These are phyloP conservation scores for Lactarius indigo DNA, from an alignment of 768 basidiomycete genomes.

Conservation along the genomic window DNA sequence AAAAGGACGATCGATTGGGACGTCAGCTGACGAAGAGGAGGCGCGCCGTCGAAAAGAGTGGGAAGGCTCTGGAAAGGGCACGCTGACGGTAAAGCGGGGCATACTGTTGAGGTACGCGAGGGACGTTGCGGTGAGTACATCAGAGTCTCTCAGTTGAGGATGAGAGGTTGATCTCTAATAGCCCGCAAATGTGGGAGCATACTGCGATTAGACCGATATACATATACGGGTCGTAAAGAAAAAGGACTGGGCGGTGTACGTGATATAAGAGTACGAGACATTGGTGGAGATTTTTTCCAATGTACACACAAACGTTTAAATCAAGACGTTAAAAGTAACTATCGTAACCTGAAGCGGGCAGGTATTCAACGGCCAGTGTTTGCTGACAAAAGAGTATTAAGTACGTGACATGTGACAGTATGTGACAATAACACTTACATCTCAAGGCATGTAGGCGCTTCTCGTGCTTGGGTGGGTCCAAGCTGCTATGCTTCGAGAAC, in stretches of 20 bases:
- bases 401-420: not conserved
- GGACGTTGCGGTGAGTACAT: constrained; percentile 72
- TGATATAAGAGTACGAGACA: not conserved
- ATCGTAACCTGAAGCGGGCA: too few species aligned
- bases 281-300: not conserved
- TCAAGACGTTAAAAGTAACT: not conserved
- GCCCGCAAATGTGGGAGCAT: constrained; percentile 82
- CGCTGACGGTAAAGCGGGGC: constrained; percentile 68
- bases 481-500: constrained; percentile 16
- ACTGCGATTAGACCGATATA: constrained; percentile 54
- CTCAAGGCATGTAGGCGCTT: not conserved
- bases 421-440: constrained; percentile 6
- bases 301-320: not conserved
- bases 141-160: constrained; percentile 4
- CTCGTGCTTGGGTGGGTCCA: constrained; percentile 17
- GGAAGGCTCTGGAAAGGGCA: constrained; percentile 61
- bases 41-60: constrained; percentile 57
- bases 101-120: constrained; percentile 77
- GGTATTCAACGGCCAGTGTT: not conserved
- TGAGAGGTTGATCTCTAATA: constrained; percentile 31
- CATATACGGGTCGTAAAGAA: not conserved
- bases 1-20: constrained; percentile 67
- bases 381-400: constrained; percentile 10
- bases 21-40: constrained; percentile 65
- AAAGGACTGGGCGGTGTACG: not conserved